Conservation (phyloP, 164 flowering plant genomes). For the Platanus orientalis region DNA sequence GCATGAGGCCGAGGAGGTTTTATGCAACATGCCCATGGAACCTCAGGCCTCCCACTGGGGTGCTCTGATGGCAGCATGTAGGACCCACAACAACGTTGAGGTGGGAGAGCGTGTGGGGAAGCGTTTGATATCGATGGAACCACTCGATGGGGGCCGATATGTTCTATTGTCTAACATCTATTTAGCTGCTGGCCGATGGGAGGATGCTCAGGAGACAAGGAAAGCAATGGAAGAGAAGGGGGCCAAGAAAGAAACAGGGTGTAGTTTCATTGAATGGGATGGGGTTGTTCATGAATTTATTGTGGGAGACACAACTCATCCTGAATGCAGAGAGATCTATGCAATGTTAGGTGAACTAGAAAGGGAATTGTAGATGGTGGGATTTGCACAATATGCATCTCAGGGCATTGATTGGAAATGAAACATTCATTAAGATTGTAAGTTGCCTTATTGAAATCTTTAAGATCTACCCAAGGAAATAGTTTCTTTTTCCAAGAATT, state of each 20-base stretch:
- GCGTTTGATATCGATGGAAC: conserved; percentile 13
- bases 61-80: conserved; percentile 19
- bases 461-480: neutral
- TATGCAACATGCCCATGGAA: conserved; percentile 17
- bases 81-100: conserved; percentile 7
- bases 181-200: conserved; percentile 14
- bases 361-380: conserved; percentile 7
- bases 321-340: conserved; percentile 8
- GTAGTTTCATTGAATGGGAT: conserved; percentile 16
- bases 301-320: conserved; percentile 12
- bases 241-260: conserved; percentile 20
- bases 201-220: conserved; percentile 13
- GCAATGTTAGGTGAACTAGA: conserved; percentile 9
- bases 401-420: neutral
- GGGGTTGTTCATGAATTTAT: conserved; percentile 16
- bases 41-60: conserved; percentile 17
- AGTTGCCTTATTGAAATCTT: neutral
- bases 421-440: neutral
- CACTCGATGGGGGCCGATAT: conserved; percentile 18
- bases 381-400: neutral
- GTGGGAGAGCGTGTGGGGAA: conserved; percentile 20
- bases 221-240: conserved; percentile 17
- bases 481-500: neutral
- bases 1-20: conserved; percentile 10
- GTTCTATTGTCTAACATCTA: conserved; percentile 18